Percentiles rank a stretch among this genome's conserved stretches.
These are phyloP conservation scores for Rhizomucor miehei DNA, from an alignment of 371 early-diverging fungal genomes.

Conservation along the genomic window DNA sequence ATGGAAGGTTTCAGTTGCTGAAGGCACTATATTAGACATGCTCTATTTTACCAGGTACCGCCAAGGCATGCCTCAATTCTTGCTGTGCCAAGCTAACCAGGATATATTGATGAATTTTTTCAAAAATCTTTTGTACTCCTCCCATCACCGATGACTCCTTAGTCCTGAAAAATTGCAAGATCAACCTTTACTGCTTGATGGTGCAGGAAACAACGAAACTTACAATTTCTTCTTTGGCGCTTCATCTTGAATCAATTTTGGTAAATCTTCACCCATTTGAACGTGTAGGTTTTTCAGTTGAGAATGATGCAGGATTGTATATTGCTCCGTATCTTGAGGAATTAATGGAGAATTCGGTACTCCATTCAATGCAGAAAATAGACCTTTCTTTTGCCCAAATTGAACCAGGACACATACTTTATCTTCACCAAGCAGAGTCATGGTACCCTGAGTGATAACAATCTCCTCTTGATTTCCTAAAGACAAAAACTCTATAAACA, in stretches of 20 bases:
- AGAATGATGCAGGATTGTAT: conserved; percentile 21
- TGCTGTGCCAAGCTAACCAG: conserved; percentile 49
- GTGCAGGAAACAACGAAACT: not conserved
- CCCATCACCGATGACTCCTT: conserved; percentile 27
- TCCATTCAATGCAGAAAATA: conserved; percentile 23
- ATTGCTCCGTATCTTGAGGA: conserved; percentile 27
- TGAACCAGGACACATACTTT: conserved; percentile 20
- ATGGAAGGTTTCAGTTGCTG: conserved; percentile 1
- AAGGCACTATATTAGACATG: not conserved
- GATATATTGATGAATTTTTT: conserved; percentile 51
- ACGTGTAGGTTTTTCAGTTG: conserved; percentile 35
- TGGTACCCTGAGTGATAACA: conserved; percentile 6
- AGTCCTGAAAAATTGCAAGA: not conserved
- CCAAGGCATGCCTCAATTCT: conserved; percentile 43
- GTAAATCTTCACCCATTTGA: conserved; percentile 51
- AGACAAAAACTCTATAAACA: conserved; percentile 2
- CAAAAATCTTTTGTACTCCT: conserved; percentile 43
- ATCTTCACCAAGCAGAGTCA: conserved; percentile 11
- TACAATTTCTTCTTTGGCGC: conserved; percentile 5
- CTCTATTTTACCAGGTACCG: conserved; percentile 41
- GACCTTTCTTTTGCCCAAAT: conserved; percentile 34
- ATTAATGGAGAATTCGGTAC: conserved; percentile 12
- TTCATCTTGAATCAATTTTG: conserved; percentile 1
- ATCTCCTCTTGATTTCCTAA: conserved; percentile 3
- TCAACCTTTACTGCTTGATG: not conserved